Conservation (phyloP, 352 stramenopile species). For the Pythium myriotylum region DNA sequence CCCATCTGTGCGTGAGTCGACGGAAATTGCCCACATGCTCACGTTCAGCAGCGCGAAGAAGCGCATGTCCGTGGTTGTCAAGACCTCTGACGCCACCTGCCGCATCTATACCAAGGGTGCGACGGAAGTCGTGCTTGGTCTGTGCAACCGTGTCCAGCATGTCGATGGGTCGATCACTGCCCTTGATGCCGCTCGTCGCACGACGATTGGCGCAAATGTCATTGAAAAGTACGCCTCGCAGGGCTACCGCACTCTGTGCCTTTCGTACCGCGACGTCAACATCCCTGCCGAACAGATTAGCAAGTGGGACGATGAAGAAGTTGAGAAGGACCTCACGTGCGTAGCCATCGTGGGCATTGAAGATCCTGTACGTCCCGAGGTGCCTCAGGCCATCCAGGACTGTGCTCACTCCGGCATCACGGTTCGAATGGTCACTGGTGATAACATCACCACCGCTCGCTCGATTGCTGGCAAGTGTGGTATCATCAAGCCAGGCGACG, state of each 20-base stretch:
- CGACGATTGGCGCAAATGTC: constrained; percentile 28
- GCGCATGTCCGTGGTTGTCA: constrained; percentile 78
- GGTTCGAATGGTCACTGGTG: constrained; percentile 98
- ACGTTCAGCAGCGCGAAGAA: constrained; percentile 87
- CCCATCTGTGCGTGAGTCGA: constrained; percentile 44
- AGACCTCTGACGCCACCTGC: constrained; percentile 43
- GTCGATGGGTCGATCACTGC: constrained; percentile 53
- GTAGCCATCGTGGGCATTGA: constrained; percentile 93
- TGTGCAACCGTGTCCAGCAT: constrained; percentile 71
- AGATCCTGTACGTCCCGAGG: constrained; percentile 93
- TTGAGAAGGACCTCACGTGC: constrained; percentile 89
- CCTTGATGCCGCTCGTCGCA: not conserved
- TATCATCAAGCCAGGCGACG: constrained; percentile 59
- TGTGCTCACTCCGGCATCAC: constrained; percentile 96
- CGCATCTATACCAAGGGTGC: constrained; percentile 81
- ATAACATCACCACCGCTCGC: constrained; percentile 95
- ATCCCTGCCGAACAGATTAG: constrained; percentile 60
- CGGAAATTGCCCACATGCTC: constrained; percentile 71
- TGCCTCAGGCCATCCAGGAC: constrained; percentile 90
- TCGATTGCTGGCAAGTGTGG: constrained; percentile 79
- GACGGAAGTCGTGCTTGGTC: constrained; percentile 70
- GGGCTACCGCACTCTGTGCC: constrained; percentile 80
- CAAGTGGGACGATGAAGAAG: constrained; percentile 71
- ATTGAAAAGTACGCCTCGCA: constrained; percentile 84
- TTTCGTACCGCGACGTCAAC: constrained; percentile 86